phyloP scores from a whole-genome alignment of 495 filamentous ascomycete species.

The Entonaema liquescens region DNA sequence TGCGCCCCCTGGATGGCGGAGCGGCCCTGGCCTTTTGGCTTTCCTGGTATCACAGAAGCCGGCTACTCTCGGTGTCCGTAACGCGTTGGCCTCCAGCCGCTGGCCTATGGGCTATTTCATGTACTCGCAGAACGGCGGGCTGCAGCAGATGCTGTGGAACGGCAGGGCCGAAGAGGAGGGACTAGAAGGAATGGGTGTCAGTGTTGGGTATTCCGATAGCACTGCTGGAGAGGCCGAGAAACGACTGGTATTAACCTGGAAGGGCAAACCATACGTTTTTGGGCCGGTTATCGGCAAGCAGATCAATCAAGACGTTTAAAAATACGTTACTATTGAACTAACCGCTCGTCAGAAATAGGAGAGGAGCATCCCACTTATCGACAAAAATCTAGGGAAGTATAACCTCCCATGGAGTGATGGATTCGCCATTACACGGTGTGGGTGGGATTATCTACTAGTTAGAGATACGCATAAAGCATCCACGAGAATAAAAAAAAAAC shows the following conservation, averaged over 20 bases:
- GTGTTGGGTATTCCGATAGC: slow-evolving; percentile 56
- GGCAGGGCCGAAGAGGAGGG: slow-evolving; percentile 67
- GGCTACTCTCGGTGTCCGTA: slow-evolving; percentile 65
- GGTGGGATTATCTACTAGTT: neutral
- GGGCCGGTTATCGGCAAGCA: neutral
- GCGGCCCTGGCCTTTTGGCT: slow-evolving; percentile 65
- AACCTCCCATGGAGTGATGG: neutral
- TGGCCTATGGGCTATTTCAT: slow-evolving; percentile 71
- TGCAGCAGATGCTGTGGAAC: slow-evolving; percentile 78
- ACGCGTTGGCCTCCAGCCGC: slow-evolving; percentile 70
- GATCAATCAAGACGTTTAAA: neutral
- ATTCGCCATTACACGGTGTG: neutral
- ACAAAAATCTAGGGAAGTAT: neutral
- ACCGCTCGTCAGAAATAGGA: neutral
- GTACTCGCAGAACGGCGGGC: slow-evolving; percentile 56
- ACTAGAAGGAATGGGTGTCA: slow-evolving; percentile 69
- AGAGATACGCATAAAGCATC: neutral
- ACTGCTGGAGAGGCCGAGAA: slow-evolving; percentile 34
- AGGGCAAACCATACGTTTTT: slow-evolving; percentile 55
- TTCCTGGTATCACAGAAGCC: slow-evolving; percentile 63
- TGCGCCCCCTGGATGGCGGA: slow-evolving; percentile 74
- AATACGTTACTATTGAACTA: neutral
- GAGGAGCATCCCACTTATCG: neutral
- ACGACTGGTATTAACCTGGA: slow-evolving; percentile 63
- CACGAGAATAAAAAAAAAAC: neutral